A percentile compares a stretch with the other conserved stretches of the same genome.
phyloP scores from a whole-genome alignment of 306 rosid genomes.

The Vicia sativa region DNA sequence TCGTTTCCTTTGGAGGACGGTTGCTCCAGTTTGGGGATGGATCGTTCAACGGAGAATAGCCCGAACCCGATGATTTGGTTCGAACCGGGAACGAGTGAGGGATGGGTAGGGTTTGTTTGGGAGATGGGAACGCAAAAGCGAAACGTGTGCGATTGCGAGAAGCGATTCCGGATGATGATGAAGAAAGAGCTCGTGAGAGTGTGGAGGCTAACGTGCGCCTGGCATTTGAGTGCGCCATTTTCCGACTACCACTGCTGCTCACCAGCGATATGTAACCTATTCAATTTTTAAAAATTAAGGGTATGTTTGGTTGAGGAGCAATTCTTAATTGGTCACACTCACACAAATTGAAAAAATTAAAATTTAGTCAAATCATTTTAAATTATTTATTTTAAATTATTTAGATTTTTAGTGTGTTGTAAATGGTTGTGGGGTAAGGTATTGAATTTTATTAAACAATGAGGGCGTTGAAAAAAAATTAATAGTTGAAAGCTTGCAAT shows the following conservation, averaged over 20 bases:
- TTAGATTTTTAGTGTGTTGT: too few relatives aligned
- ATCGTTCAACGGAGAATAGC: slow-evolving; percentile 79
- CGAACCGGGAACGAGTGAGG: slow-evolving; percentile 47
- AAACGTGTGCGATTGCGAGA: slow-evolving; percentile 56
- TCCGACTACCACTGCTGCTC: background rate
- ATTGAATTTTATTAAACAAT: too few relatives aligned
- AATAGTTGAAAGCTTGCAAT: too few relatives aligned
- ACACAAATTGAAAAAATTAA: too few relatives aligned
- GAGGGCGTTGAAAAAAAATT: too few relatives aligned
- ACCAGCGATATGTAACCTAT: too few relatives aligned
- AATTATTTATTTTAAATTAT: too few relatives aligned
- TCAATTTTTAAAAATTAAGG: too few relatives aligned
- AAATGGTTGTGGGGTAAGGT: too few relatives aligned
- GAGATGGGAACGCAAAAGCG: slow-evolving; percentile 45
- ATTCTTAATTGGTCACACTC: too few relatives aligned
- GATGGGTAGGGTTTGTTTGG: slow-evolving; percentile 41
- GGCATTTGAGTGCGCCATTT: slow-evolving; percentile 66
- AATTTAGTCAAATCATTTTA: too few relatives aligned
- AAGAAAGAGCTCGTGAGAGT: slow-evolving; percentile 45
- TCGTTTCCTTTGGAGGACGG: slow-evolving; percentile 86
- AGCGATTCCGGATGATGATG: slow-evolving; percentile 37
- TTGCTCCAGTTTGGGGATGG: slow-evolving; percentile 93
- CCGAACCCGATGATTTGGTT: slow-evolving; percentile 61
- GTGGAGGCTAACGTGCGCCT: slow-evolving; percentile 63
- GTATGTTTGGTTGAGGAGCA: too few relatives aligned